Conservation (phyloP, 805 yeast genomes). For the Dipodascus geniculatus region DNA sequence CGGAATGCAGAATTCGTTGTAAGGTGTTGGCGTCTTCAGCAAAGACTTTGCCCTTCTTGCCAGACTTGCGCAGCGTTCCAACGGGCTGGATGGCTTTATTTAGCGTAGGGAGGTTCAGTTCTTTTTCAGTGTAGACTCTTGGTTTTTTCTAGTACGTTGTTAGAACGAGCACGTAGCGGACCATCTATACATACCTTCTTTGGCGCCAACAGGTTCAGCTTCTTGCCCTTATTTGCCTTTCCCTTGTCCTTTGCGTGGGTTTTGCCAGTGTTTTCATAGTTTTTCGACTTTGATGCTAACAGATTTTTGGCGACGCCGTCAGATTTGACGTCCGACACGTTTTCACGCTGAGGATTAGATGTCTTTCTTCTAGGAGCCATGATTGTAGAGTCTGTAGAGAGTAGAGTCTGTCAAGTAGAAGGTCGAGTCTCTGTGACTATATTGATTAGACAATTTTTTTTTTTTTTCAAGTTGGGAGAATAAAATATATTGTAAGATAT, state of each 20-base stretch:
- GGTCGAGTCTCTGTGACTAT: too few species aligned
- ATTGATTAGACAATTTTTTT: too few species aligned
- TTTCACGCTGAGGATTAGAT: not conserved
- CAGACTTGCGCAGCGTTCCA: conserved; percentile 63
- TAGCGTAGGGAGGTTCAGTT: conserved; percentile 64
- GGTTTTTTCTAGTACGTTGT: conserved; percentile 15
- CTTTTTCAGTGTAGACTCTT: conserved; percentile 53
- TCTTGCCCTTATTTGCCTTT: not conserved
- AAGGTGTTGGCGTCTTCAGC: conserved; percentile 52
- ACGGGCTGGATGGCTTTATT: conserved; percentile 73
- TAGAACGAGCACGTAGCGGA: not conserved
- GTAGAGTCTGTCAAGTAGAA: too few species aligned
- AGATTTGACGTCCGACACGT: conserved; percentile 11
- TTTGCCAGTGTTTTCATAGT: conserved; percentile 7
- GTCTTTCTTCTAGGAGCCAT: not conserved
- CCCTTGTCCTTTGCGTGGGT: not conserved
- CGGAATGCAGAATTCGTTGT: conserved; percentile 62
- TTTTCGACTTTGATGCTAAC: conserved; percentile 11
- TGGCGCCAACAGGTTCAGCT: not conserved
- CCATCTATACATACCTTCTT: not conserved
- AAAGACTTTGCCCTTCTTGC: conserved; percentile 52
- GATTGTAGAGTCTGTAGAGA: not conserved
- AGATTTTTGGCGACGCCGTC: conserved; percentile 18
- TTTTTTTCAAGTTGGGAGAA: not conserved
- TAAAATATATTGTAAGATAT: too few species aligned